Conservation (phyloP, 106 monocot species). For the Dactylorhiza incarnata region DNA sequence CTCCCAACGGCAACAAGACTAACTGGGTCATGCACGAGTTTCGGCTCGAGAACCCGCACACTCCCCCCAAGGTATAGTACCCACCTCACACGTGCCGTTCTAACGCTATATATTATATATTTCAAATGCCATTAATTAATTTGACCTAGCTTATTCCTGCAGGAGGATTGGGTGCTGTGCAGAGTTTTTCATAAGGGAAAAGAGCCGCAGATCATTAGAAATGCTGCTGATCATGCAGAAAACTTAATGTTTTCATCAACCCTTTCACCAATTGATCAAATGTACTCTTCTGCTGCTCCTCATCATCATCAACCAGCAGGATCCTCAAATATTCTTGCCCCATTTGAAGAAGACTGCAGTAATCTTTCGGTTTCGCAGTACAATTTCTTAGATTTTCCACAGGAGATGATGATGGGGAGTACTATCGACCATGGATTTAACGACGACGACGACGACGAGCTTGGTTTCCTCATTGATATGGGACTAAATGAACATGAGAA, state of each 20-base stretch:
- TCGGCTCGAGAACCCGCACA: constrained; percentile 12
- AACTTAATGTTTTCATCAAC: neutral
- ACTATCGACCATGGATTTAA: constrained; percentile 1
- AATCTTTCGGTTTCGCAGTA: constrained; percentile 11
- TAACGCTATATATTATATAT: neutral
- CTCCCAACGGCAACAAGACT: constrained; percentile 20
- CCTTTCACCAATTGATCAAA: neutral
- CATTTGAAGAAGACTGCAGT: constrained; percentile 5
- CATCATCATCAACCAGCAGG: neutral
- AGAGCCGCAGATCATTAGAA: neutral
- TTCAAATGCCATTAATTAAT: neutral
- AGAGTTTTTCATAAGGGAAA: constrained; percentile 46
- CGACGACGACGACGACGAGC: neutral
- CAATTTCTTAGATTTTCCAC: constrained; percentile 15
- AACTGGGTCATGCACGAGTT: constrained; percentile 33
- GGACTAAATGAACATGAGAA: neutral
- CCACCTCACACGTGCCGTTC: no score
- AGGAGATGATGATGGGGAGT: neutral
- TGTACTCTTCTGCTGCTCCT: neutral
- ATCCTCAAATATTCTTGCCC: neutral
- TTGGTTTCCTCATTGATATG: constrained; percentile 10
- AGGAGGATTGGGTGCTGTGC: constrained; percentile 63
- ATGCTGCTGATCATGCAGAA: neutral
- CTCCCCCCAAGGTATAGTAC: constrained; percentile 27
- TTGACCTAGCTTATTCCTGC: neutral